Evolutionary conservation across 352 stramenopile species (phyloP), one percentile per base, ranked within the genome.

Genomic region (Saprolegnia diclina): DNA sequence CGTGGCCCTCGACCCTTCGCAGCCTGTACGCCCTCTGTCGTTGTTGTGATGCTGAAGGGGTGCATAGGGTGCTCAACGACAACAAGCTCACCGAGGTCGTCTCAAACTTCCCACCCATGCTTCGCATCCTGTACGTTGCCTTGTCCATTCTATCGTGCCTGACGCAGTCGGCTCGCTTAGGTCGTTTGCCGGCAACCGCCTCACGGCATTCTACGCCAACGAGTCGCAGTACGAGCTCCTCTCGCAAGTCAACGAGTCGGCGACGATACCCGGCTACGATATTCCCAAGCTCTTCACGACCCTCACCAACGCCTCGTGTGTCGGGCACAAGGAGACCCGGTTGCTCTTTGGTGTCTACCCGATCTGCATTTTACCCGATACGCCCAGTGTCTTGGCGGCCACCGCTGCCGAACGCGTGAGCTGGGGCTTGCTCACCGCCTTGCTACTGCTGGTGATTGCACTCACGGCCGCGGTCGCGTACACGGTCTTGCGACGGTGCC

Each of bases 291-390:
- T 69, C 21, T 56, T n/a, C 40, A 69, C 63, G 5, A 32, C 21
- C 18, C 11, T 50, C 5, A 59, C 63, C 48, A 69, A 69, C 44
- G 35, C 48, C 18, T 48, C 63, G 19, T 69, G 63, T 21, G 10
- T 11, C 3, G 46, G 38, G 21, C 44, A 61, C 40, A 13, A 42
- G 10, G 5, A 21, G 6, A 69, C 48, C 18, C 19, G 53, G 22
- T 19, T 69, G 5, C 45, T 69, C 26, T 69, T 69, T 61, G 63
- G 38, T 11, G 19, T 10, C 5, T 62, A 57, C 35, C 63, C 63
- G 13, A 69, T 69, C 37, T 69, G 63, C 53, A 38, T 69, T 21
- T 7, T 69, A 18, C 32, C 63, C 19, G 56, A 65, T 22, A 32
- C 44, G 21, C 5, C 38, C 56, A 16, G 9, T 14, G 52, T 7